Evolutionary conservation across 805 yeast genomes (phyloP), one percentile per base, ranked within the genome.

Genomic region (Candida dajiaensis): DNA sequence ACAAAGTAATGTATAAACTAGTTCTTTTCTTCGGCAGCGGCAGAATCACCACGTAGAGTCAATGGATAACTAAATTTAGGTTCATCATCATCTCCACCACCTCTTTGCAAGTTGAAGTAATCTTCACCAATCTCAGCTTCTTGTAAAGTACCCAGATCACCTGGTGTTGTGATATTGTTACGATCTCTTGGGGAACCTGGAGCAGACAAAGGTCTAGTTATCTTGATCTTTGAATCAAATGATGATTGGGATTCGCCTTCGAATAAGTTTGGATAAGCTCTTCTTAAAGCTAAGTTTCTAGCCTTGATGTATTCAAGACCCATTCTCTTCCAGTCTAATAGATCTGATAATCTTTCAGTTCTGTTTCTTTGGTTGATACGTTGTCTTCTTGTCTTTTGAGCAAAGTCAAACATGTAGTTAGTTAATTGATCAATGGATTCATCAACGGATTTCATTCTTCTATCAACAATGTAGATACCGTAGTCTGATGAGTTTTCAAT

Each of bases 241-340:
- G 47, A 42, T 16, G 49, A 42, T 16, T 55, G 56, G 6, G 48
- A 42, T 25, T 38, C 31, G 35, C 44, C 46, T 31, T 75, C 74
- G 67, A 82, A 92, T 56, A 83, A 76, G 52, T 85, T 89, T 22
- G 98, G 97, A 63, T 94, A 92, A 3, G 97, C 98, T 61, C 98
- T 76, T 65, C 90, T 85, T 64, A 92, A 74, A 0, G 97, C 89
- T 57, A 92, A 76, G 61, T 87, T 89, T 60, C 98, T 81, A 15
- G 98, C 98, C 71, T 92, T 92, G 59, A 88, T 81, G 66, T 92
- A 92, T 67, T 94, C 99, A 44, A 92, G 72, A 0, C 99, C 99
- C 98, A 92, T 90, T 60, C 98, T 79, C 68, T 86, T 88, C 99
- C 99, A 92, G 70, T 92, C 99, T 50, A 92, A 77, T 58, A 92